A percentile compares a stretch with the other conserved stretches of the same genome.
Evolutionary conservation across 768 basidiomycete species (phyloP).

Genomic region (Kondoa malvinella): DNA sequence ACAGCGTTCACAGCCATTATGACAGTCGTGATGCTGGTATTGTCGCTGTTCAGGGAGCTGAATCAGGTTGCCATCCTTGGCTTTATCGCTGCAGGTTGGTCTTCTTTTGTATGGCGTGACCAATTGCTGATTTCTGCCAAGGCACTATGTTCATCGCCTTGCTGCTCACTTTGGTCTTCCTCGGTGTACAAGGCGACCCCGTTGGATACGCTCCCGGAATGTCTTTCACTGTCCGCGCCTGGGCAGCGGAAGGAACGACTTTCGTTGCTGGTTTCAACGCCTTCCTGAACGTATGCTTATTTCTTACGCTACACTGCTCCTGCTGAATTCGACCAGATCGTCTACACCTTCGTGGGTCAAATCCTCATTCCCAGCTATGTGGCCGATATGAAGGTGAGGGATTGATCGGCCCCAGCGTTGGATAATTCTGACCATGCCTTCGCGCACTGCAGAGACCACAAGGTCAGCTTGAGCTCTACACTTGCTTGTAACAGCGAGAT

Average conservation of each 20-base stretch:
- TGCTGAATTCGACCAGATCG: neutral
- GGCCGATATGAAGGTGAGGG: conserved; percentile 11
- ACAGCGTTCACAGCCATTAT: conserved; percentile 29
- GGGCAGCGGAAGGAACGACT: conserved; percentile 26
- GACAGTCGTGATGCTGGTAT: conserved; percentile 28
- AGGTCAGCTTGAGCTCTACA: too few species aligned
- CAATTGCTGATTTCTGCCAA: too few species aligned
- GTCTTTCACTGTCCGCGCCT: conserved; percentile 16
- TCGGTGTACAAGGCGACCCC: conserved; percentile 36
- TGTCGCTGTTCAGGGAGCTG: neutral
- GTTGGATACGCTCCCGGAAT: conserved; percentile 30
- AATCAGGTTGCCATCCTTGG: neutral
- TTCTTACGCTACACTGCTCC: neutral
- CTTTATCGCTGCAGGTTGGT: neutral
- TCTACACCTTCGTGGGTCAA: conserved; percentile 20
- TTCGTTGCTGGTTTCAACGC: conserved; percentile 26
- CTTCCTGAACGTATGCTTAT: conserved; percentile 22
- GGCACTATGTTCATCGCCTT: conserved; percentile 40
- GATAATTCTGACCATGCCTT: neutral
- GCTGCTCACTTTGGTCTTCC: conserved; percentile 29
- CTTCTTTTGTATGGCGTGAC: conserved; percentile 30
- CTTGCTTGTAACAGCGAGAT: too few species aligned
- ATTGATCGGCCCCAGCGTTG: neutral
- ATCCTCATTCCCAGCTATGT: conserved; percentile 17
- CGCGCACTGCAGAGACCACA: too few species aligned